phyloP scores from a whole-genome alignment of 1,284 basidiomycete species.

The Termitomyces sp. region DNA sequence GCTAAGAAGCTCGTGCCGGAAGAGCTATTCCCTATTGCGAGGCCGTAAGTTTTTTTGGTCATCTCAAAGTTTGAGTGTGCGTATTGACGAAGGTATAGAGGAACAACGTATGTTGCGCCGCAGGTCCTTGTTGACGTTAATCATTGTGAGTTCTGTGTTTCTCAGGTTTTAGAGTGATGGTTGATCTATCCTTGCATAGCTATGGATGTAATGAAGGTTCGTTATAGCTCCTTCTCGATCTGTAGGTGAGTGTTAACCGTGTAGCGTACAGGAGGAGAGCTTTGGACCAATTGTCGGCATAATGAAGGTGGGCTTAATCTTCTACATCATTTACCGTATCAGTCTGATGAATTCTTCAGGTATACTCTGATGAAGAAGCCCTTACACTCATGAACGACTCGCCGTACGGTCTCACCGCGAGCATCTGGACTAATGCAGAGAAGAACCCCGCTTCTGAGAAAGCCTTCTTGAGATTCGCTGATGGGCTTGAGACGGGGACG shows the following conservation, averaged over 20 bases:
- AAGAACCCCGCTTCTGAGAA: constrained; percentile 53
- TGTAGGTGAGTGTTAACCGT: neutral
- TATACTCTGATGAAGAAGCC: constrained; percentile 81
- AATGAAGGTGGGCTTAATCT: constrained; percentile 59
- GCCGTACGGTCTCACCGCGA: constrained; percentile 90
- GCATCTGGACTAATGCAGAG: constrained; percentile 83
- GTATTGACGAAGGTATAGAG: constrained; percentile 35
- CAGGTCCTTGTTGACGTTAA: constrained; percentile 86
- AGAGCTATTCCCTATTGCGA: constrained; percentile 62
- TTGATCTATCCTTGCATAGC: constrained; percentile 33
- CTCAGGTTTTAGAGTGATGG: neutral
- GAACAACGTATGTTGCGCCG: constrained; percentile 83
- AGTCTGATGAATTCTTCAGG: constrained; percentile 31
- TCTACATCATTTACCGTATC: neutral
- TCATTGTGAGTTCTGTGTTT: constrained; percentile 54
- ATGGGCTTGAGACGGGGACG: constrained; percentile 82
- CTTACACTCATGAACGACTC: constrained; percentile 93
- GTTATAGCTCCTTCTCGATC: neutral
- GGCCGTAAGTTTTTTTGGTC: constrained; percentile 41
- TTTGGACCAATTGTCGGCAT: constrained; percentile 92
- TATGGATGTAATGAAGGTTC: constrained; percentile 86
- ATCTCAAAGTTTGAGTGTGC: neutral
- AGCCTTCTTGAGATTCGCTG: constrained; percentile 67
- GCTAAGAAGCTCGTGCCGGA: constrained; percentile 76
- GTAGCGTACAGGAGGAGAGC: constrained; percentile 59